phyloP scores from a whole-genome alignment of 805 yeast species.

The Metschnikowia drakensbergensis region DNA sequence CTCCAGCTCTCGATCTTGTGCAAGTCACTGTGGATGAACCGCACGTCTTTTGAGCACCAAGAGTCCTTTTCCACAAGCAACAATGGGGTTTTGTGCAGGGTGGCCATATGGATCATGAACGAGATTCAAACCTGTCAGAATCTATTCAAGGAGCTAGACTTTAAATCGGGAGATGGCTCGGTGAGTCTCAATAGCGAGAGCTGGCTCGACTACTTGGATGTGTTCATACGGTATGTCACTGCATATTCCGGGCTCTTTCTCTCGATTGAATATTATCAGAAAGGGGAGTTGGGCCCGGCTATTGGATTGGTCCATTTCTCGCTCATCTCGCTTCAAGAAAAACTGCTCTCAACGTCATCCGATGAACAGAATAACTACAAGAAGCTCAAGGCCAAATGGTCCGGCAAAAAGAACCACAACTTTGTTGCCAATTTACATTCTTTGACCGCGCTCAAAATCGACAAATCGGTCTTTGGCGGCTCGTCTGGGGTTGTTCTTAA shows the following conservation, averaged over 20 bases:
- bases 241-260: slow-evolving; percentile 45
- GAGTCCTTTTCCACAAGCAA: slow-evolving; percentile 19
- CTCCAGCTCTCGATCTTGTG: slow-evolving; percentile 39
- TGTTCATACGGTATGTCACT: slow-evolving; percentile 32
- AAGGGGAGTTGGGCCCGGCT: slow-evolving; percentile 43
- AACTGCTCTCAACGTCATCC: slow-evolving; percentile 9
- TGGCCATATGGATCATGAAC: slow-evolving; percentile 38
- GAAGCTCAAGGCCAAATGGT: slow-evolving; percentile 23
- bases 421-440: slow-evolving; percentile 31
- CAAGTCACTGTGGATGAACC: slow-evolving; percentile 37
- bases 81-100: slow-evolving; percentile 43
- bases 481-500: slow-evolving; percentile 33
- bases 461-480: slow-evolving; percentile 33
- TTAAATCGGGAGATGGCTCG: not conserved
- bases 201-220: slow-evolving; percentile 30
- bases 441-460: slow-evolving; percentile 31
- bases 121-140: slow-evolving; percentile 27
- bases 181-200: slow-evolving; percentile 11
- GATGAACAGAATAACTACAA: slow-evolving; percentile 9
- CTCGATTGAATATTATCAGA: slow-evolving; percentile 44
- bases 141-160: slow-evolving; percentile 14
- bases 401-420: slow-evolving; percentile 30
- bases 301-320: slow-evolving; percentile 42
- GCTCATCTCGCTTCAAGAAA: slow-evolving; percentile 35
- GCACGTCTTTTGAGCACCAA: slow-evolving; percentile 15